These are phyloP conservation scores for Alternaria brassicicola DNA, from an alignment of 2,329 filamentous ascomycete species.

Conservation along the genomic window DNA sequence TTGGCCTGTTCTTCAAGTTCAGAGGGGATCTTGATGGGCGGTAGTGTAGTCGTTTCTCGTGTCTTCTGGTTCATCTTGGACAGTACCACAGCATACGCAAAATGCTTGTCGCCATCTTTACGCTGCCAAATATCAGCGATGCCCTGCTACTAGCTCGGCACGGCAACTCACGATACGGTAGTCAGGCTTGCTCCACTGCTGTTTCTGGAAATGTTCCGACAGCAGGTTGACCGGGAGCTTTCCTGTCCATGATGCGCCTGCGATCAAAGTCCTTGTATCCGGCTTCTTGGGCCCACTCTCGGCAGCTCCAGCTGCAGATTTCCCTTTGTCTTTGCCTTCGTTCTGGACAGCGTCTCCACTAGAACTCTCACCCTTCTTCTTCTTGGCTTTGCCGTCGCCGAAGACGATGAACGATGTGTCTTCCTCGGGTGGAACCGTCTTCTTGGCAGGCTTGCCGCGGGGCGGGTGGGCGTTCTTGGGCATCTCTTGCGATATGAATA, in stretches of 20 bases:
- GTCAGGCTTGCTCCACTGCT: slow-evolving; percentile 93
- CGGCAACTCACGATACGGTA: slow-evolving; percentile 71
- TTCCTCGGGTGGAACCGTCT: slow-evolving; percentile 52
- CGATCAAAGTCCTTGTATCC: slow-evolving; percentile 77
- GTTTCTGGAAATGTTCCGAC: slow-evolving; percentile 92
- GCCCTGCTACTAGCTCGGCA: too few species aligned
- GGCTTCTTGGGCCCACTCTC: slow-evolving; percentile 62
- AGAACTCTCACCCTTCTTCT: slow-evolving; percentile 44
- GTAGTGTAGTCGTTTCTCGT: slow-evolving; percentile 73
- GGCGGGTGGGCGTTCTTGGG: slow-evolving; percentile 58
- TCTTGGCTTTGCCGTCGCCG: slow-evolving; percentile 53
- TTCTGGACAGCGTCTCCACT: slow-evolving; percentile 11
- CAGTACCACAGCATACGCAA: slow-evolving; percentile 76
- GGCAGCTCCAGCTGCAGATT: slow-evolving; percentile 28
- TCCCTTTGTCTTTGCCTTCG: slow-evolving; percentile 45
- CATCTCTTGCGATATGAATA: slow-evolving; percentile 40
- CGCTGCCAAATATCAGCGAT: slow-evolving; percentile 49
- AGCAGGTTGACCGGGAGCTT: slow-evolving; percentile 94
- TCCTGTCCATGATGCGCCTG: slow-evolving; percentile 94
- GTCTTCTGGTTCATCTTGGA: slow-evolving; percentile 79
- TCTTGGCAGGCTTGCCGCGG: slow-evolving; percentile 50
- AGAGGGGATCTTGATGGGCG: slow-evolving; percentile 80
- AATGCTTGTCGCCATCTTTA: slow-evolving; percentile 77
- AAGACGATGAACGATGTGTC: slow-evolving; percentile 59
- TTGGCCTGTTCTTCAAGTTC: slow-evolving; percentile 76